Percentiles rank a stretch among this genome's conserved stretches.
Evolutionary conservation across 768 basidiomycete species (phyloP).

Genomic region (Lenzites betulinus): DNA sequence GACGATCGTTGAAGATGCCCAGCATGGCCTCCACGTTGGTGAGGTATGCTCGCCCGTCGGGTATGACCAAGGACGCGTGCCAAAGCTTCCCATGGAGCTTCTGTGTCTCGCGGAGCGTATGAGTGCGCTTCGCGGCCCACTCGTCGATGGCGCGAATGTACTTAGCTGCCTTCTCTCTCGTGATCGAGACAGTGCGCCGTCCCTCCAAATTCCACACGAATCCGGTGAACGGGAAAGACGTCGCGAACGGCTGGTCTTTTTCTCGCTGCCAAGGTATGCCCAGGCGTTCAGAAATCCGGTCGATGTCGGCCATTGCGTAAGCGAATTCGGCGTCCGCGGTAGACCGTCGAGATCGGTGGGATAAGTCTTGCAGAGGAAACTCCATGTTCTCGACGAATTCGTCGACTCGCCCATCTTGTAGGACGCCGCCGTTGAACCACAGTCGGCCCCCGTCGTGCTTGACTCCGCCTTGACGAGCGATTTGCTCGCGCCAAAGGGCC

Average conservation of each 20-base stretch:
- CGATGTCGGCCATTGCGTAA: constrained; percentile 29
- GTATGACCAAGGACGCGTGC: constrained; percentile 16
- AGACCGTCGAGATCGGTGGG: constrained; percentile 1
- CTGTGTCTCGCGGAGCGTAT: constrained; percentile 14
- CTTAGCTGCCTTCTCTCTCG: constrained; percentile 12
- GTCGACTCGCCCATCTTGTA: constrained; percentile 20
- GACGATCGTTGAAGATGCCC: neutral
- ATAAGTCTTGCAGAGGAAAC: constrained; percentile 23
- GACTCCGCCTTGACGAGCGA: neutral
- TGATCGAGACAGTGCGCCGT: constrained; percentile 5
- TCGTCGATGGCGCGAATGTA: constrained; percentile 13
- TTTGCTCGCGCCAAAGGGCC: neutral
- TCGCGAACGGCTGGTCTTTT: constrained; percentile 22
- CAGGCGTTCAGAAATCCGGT: constrained; percentile 19
- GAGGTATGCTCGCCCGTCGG: constrained; percentile 11
- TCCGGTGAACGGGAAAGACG: constrained; percentile 23
- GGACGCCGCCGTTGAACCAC: constrained; percentile 23
- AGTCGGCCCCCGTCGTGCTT: constrained; percentile 21
- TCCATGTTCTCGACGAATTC: constrained; percentile 29
- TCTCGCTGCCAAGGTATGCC: constrained; percentile 27
- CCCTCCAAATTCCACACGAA: constrained; percentile 27
- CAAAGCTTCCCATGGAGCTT: constrained; percentile 24
- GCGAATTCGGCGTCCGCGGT: constrained; percentile 4
- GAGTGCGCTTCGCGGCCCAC: neutral
- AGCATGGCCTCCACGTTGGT: constrained; percentile 21